Conservation (phyloP, 2,329 filamentous ascomycete species). For the Botrytis sinoallii region DNA sequence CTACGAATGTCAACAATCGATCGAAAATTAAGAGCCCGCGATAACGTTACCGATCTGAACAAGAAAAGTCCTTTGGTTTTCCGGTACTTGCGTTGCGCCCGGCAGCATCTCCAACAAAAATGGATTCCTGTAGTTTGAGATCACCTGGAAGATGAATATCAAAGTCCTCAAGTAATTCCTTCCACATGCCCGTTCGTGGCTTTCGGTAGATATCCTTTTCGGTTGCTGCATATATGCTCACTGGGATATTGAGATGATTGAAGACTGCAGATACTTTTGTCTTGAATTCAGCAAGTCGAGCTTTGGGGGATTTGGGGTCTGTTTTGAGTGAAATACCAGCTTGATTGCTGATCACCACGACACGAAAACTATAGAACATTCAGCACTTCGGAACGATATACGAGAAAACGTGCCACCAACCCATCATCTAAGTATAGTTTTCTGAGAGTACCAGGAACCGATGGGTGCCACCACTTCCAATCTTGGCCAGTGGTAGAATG, state of each 20-base stretch:
- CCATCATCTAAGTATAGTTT: conserved; percentile 66
- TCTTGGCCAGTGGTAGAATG: conserved; percentile 69
- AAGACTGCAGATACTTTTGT: conserved; percentile 70
- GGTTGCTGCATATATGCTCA: conserved; percentile 83
- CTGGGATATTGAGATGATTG: conserved; percentile 68
- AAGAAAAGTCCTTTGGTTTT: conserved; percentile 60
- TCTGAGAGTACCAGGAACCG: conserved; percentile 65
- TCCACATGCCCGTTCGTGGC: conserved; percentile 87
- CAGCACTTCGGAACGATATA: conserved; percentile 9
- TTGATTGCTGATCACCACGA: conserved; percentile 88
- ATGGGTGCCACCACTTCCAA: conserved; percentile 90
- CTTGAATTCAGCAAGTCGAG: conserved; percentile 75
- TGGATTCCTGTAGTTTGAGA: conserved; percentile 67
- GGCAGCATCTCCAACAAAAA: conserved; percentile 89
- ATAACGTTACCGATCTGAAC: conserved; percentile 50
- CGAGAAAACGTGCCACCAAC: conserved; percentile 41
- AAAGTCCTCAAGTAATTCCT: conserved; percentile 54
- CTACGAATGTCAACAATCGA: conserved; percentile 41
- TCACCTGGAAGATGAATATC: conserved; percentile 43
- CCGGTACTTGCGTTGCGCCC: conserved; percentile 51
- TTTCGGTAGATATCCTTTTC: conserved; percentile 80
- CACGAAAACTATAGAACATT: conserved; percentile 54
- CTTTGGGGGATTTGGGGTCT: conserved; percentile 66
- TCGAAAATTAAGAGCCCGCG: background rate
- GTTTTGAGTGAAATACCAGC: conserved; percentile 73